Base-by-base conservation (phyloP, 2,329 filamentous ascomycete species). In the Colletotrichum truncatum region DNA sequence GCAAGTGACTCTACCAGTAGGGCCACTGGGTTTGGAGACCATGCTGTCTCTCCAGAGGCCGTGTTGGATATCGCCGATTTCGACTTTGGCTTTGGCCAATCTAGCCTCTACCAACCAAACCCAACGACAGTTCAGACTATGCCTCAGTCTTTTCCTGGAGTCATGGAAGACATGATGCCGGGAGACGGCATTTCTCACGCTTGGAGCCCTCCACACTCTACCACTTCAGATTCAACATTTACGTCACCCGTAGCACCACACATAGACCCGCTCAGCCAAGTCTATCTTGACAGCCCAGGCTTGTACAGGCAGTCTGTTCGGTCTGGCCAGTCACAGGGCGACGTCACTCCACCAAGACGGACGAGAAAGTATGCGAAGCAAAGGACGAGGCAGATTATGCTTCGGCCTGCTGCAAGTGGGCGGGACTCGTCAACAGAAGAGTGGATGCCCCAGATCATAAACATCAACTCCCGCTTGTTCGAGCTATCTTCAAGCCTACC, bases 381-480 rank as follows among this genome's bases (percentile, higher is more conserved):
- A 14, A 70, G 73, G 14, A 68, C 72, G 0, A 70, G 75, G 28
- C 76, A 78, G 28, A 79, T 80, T 52, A 43, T 66, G 70, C 74
- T 30, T 67, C 78, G 60, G 18, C 41, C 64, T 32, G 32, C 51
- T 7, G 46, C 32, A 63, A 69, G 30, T 16, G 63, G 67, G 34
- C 70, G 74, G 51, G 55, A 36, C 2, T n/a, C 68, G 6, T 64
- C 74, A 49, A 39, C 60, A 49, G 67, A 74, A 59, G 72, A 75
- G 73, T 78, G 76, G 74, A 80, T 80, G 78, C 74, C 77, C 66
- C 76, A 77, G 65, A 71, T 81, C 59, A 76, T 75, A 25, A 73
- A 78, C 49, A 74, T 80, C 67, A 78, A 79, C 68, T 71, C 76
- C 56, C 72, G 75, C 23, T 72, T 81, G 8, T 73, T 78, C 69